Evolutionary conservation across 306 rosid species (phyloP).

Genomic region (Vigna angularis): DNA sequence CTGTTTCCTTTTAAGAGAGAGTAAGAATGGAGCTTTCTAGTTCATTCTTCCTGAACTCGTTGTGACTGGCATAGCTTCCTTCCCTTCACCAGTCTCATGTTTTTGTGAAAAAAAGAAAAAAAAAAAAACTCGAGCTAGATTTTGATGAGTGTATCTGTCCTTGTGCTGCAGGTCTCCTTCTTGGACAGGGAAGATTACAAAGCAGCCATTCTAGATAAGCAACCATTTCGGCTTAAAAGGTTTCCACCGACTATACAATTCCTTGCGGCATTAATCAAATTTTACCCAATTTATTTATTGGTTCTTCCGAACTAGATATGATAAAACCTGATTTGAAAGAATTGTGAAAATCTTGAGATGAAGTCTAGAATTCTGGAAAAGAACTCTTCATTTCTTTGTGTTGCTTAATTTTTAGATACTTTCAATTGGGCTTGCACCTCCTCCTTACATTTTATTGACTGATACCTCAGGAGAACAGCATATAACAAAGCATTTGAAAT

Average conservation of each 20-base stretch:
- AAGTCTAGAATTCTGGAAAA: slow-evolving; percentile 2
- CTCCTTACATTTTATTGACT: slow-evolving; percentile 47
- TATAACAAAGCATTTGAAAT: slow-evolving; percentile 75
- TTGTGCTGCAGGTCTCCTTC: slow-evolving; percentile 58
- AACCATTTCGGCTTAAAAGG: slow-evolving; percentile 67
- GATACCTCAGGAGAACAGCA: slow-evolving; percentile 76
- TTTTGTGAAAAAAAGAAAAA: not conserved
- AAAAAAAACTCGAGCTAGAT: slow-evolving; percentile 3
- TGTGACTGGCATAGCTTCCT: slow-evolving; percentile 15
- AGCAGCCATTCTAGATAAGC: slow-evolving; percentile 58
- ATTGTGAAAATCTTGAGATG: slow-evolving; percentile 6
- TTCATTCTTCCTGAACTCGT: not conserved
- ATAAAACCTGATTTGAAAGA: slow-evolving; percentile 25
- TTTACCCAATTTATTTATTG: slow-evolving; percentile 28
- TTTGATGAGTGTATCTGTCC: slow-evolving; percentile 35
- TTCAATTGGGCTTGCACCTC: slow-evolving; percentile 23
- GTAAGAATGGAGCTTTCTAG: slow-evolving; percentile 16
- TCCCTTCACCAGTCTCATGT: slow-evolving; percentile 25
- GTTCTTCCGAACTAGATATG: not conserved
- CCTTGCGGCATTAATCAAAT: slow-evolving; percentile 26
- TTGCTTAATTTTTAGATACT: slow-evolving; percentile 22
- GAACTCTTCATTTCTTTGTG: slow-evolving; percentile 12
- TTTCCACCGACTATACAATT: slow-evolving; percentile 17
- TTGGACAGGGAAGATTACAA: slow-evolving; percentile 59
- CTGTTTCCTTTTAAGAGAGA: slow-evolving; percentile 4